These are phyloP conservation scores for Adansonia grandidieri DNA, from an alignment of 441 rosid species.

Conservation along the genomic window DNA sequence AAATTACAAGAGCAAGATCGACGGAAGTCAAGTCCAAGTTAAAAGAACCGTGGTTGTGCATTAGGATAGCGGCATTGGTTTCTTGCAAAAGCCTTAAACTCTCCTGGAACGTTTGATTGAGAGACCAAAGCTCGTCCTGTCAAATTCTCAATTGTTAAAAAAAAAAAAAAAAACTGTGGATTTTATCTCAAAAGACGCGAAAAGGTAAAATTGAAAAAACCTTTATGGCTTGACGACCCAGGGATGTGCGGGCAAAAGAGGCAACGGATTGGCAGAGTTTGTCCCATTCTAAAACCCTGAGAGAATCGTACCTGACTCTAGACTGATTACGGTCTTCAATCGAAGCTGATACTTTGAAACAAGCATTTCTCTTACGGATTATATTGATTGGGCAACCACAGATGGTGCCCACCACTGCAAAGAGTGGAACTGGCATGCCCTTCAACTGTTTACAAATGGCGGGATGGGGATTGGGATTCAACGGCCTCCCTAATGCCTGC, in stretches of 20 bases:
- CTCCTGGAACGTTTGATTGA: constrained; percentile 60
- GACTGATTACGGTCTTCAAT: constrained; percentile 25
- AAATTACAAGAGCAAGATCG: constrained; percentile 52
- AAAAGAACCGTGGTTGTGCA: constrained; percentile 73
- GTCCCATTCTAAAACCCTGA: constrained; percentile 86
- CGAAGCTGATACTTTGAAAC: constrained; percentile 24
- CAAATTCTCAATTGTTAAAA: neutral
- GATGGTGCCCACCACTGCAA: constrained; percentile 3
- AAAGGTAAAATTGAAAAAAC: constrained; percentile 26
- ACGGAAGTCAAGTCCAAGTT: constrained; percentile 62
- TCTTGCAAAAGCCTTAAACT: constrained; percentile 75
- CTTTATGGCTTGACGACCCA: constrained; percentile 75
- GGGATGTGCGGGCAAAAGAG: constrained; percentile 73
- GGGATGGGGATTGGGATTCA: constrained; percentile 8
- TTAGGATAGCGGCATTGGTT: constrained; percentile 77
- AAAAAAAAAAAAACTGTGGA: neutral
- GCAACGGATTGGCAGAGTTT: constrained; percentile 79
- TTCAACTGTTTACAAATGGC: constrained; percentile 8
- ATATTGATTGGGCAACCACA: constrained; percentile 19
- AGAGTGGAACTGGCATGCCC: constrained; percentile 13
- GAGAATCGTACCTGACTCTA: constrained; percentile 51
- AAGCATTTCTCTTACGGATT: constrained; percentile 2
- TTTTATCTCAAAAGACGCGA: neutral
- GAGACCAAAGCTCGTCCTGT: constrained; percentile 65
- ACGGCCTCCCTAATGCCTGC: constrained; percentile 11